Conservation (phyloP, 164 flowering plant species). For the Taxillus chinensis region DNA sequence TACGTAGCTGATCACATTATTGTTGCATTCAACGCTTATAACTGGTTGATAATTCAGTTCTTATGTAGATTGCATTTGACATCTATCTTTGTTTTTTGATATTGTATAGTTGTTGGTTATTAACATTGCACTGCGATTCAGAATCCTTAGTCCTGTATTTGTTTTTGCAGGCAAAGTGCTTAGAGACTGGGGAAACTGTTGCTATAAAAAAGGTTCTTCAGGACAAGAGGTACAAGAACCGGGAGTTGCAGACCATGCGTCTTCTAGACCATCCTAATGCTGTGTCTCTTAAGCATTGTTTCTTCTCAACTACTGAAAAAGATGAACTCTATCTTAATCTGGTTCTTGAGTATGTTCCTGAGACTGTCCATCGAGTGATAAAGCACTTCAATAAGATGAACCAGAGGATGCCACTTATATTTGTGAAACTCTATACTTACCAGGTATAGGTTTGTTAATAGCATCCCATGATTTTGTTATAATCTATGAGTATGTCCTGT, state of each 20-base stretch:
- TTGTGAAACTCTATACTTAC: conserved; percentile 47
- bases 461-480: neutral
- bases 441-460: conserved; percentile 24
- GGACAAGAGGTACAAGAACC: conserved; percentile 68
- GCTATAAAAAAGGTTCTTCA: conserved; percentile 72
- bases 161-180: conserved; percentile 53
- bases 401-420: conserved; percentile 52
- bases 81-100: no score
- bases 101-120: no score
- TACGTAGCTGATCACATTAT: conserved; percentile 3
- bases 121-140: no score
- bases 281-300: conserved; percentile 50
- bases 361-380: conserved; percentile 54
- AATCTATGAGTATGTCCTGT: neutral
- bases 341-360: conserved; percentile 62
- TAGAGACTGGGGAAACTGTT: conserved; percentile 67
- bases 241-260: conserved; percentile 71
- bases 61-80: no score
- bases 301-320: conserved; percentile 61
- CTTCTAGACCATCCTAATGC: conserved; percentile 62
- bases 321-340: conserved; percentile 53
- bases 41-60: no score
- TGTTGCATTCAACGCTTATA: no score
- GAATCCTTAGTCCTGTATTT: neutral
- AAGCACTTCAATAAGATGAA: conserved; percentile 49